These are phyloP conservation scores for Trametes versicolor DNA, from an alignment of 1,284 basidiomycete genomes.

Conservation along the genomic window DNA sequence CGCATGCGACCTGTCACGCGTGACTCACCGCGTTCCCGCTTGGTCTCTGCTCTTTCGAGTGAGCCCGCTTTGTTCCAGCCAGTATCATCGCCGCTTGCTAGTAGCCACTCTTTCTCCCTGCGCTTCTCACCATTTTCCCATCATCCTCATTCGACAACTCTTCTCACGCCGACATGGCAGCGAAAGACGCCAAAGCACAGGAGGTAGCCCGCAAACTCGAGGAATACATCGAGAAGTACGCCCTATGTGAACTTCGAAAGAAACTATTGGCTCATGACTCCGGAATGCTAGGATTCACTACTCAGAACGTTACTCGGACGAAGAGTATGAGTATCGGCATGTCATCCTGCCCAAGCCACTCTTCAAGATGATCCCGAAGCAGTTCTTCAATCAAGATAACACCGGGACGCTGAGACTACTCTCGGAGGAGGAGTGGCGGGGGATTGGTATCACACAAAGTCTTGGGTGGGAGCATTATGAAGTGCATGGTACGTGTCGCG, in stretches of 20 bases:
- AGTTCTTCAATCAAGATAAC: conserved; percentile 80
- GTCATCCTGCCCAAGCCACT: conserved; percentile 92
- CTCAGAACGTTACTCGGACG: conserved; percentile 86
- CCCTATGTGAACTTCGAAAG: conserved; percentile 16
- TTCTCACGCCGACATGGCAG: conserved; percentile 30
- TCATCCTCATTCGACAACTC: background rate
- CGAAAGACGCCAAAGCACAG: conserved; percentile 38
- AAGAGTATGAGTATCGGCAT: conserved; percentile 89
- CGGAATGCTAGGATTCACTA: conserved; percentile 73
- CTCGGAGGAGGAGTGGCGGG: conserved; percentile 91
- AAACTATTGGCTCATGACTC: conserved; percentile 29
- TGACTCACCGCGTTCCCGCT: conserved; percentile 35
- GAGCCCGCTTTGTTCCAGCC: conserved; percentile 8
- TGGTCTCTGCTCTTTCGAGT: conserved; percentile 5
- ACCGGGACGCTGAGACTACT: conserved; percentile 86
- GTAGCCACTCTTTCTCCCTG: background rate
- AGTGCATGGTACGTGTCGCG: conserved; percentile 80
- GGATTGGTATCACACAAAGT: conserved; percentile 95
- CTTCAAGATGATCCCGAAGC: conserved; percentile 88
- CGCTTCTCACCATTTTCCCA: background rate
- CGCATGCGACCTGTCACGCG: conserved; percentile 24
- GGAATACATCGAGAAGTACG: conserved; percentile 60
- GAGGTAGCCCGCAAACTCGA: conserved; percentile 59
- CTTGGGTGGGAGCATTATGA: conserved; percentile 98
- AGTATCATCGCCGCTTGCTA: conserved; percentile 15